These are phyloP conservation scores for Aspergillus sp. DNA, from an alignment of 2,329 filamentous ascomycete species.

Conservation along the genomic window DNA sequence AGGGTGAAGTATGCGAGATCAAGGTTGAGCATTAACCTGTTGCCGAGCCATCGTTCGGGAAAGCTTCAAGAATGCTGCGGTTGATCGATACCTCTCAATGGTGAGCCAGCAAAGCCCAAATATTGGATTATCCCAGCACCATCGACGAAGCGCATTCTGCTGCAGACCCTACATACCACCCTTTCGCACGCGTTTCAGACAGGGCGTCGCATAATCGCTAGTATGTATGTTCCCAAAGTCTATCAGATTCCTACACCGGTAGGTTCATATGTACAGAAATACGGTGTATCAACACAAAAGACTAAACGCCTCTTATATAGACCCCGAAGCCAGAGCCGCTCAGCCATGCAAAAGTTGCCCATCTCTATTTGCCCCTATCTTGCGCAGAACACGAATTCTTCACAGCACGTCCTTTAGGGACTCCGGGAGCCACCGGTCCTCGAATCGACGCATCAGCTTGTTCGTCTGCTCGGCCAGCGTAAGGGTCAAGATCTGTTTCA, in stretches of 20 bases:
- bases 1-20: too few species aligned
- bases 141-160: too few species aligned
- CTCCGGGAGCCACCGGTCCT: slow-evolving; percentile 56
- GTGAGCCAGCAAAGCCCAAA: too few species aligned
- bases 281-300: not conserved
- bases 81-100: too few species aligned
- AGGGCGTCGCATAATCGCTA: not conserved
- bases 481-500: slow-evolving; percentile 71
- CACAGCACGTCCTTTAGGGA: slow-evolving; percentile 48
- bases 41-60: too few species aligned
- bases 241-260: not conserved
- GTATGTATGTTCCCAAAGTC: not conserved
- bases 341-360: not conserved
- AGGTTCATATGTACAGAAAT: slow-evolving; percentile 12
- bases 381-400: slow-evolving; percentile 1
- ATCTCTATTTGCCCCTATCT: not conserved
- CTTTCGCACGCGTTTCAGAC: not conserved
- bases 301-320: slow-evolving; percentile 19
- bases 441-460: slow-evolving; percentile 79
- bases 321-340: slow-evolving; percentile 7
- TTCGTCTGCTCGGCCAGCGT: slow-evolving; percentile 96
- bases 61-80: too few species aligned
- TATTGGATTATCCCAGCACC: too few species aligned
- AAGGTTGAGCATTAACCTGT: too few species aligned
- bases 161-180: not conserved